phyloP scores from a whole-genome alignment of 2,329 filamentous ascomycete genomes.

The Botrytis byssoidea region DNA sequence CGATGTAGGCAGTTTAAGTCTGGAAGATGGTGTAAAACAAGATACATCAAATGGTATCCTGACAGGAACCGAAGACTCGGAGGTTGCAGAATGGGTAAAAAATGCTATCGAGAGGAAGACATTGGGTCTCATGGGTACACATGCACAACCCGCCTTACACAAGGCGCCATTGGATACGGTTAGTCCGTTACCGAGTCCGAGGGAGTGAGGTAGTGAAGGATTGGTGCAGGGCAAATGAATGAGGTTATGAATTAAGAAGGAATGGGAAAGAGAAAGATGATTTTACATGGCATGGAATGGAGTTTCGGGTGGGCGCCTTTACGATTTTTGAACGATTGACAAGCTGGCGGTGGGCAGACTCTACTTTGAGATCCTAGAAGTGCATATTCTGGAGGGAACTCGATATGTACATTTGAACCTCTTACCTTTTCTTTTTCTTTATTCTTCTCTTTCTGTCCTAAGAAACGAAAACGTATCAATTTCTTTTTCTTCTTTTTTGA shows the following conservation, averaged over 20 bases:
- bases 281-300: slow-evolving; percentile 8
- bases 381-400: background rate
- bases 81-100: slow-evolving; percentile 85
- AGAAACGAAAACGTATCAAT: background rate
- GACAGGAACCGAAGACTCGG: slow-evolving; percentile 59
- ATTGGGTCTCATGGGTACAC: slow-evolving; percentile 53
- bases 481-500: background rate
- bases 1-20: slow-evolving; percentile 33
- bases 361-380: background rate
- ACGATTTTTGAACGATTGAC: background rate
- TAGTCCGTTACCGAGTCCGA: slow-evolving; percentile 44
- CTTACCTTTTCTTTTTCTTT: background rate
- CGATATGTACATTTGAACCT: background rate
- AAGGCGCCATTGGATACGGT: slow-evolving; percentile 79
- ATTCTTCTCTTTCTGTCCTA: background rate
- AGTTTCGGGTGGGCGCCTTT: background rate
- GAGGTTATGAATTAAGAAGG: background rate
- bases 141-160: slow-evolving; percentile 77
- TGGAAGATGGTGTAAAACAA: background rate
- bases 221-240: background rate
- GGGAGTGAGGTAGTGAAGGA: background rate
- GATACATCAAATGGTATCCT: background rate
- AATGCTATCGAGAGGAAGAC: slow-evolving; percentile 65
- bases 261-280: background rate
- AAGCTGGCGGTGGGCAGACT: background rate